phyloP scores from a whole-genome alignment of 1,284 basidiomycete species.

The Apiotrichum brassicae region DNA sequence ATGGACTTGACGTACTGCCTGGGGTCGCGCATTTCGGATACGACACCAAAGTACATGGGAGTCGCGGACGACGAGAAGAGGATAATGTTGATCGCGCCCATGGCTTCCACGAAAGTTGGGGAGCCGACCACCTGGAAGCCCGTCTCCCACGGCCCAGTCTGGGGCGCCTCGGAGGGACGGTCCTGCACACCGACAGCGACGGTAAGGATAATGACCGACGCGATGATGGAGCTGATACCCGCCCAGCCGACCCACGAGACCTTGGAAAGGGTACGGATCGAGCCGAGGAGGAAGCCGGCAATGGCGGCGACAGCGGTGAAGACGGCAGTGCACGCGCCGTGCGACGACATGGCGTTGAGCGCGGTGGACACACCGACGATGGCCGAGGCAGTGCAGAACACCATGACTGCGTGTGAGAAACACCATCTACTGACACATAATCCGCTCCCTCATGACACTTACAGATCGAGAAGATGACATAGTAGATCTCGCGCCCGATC shows the following conservation, averaged over 20 bases:
- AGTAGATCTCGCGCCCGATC: slow-evolving; percentile 23
- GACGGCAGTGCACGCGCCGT: slow-evolving; percentile 37
- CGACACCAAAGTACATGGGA: slow-evolving; percentile 15
- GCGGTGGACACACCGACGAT: slow-evolving; percentile 28
- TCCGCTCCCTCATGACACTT: no score
- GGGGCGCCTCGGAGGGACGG: slow-evolving; percentile 39
- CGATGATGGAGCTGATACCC: slow-evolving; percentile 28
- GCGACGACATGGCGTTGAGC: slow-evolving; percentile 32
- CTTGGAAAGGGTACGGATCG: slow-evolving; percentile 32
- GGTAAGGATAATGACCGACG: slow-evolving; percentile 32
- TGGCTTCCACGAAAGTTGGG: slow-evolving; percentile 28
- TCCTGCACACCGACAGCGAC: slow-evolving; percentile 39
- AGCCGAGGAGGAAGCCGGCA: slow-evolving; percentile 26
- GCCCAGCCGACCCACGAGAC: slow-evolving; percentile 39
- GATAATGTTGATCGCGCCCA: slow-evolving; percentile 16
- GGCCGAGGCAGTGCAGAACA: slow-evolving; percentile 27
- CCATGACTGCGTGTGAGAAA: slow-evolving; percentile 12
- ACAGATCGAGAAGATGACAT: slow-evolving; percentile 15
- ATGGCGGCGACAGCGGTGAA: slow-evolving; percentile 30
- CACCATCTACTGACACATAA: no score
- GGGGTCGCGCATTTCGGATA: slow-evolving; percentile 29
- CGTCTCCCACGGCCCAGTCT: slow-evolving; percentile 25
- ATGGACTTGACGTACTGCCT: slow-evolving; percentile 21
- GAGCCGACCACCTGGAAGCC: slow-evolving; percentile 24
- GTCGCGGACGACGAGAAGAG: slow-evolving; percentile 13